phyloP scores from a whole-genome alignment of 768 basidiomycete species.

The Kwoniella dejecticola region DNA sequence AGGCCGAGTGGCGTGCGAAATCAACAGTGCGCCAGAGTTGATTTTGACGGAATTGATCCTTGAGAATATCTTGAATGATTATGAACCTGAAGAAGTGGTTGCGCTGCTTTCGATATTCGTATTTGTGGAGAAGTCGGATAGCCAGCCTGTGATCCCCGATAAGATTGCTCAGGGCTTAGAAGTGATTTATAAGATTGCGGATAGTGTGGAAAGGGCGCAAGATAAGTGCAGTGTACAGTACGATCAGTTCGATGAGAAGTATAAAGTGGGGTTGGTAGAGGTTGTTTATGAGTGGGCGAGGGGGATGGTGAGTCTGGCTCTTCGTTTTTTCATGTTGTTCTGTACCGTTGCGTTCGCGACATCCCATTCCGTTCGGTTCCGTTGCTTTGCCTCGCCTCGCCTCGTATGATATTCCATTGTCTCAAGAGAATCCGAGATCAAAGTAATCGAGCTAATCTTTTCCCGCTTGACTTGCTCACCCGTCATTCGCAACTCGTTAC shows the following conservation, averaged over 20 bases:
- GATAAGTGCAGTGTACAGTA: constrained; percentile 73
- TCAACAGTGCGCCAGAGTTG: constrained; percentile 97
- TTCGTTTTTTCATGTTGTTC: not conserved
- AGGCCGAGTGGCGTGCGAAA: constrained; percentile 98
- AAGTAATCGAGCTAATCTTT: too few relatives aligned
- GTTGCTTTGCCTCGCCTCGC: too few relatives aligned
- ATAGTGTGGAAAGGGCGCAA: constrained; percentile 77
- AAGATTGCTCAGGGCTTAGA: constrained; percentile 79
- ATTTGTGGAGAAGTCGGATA: constrained; percentile 96
- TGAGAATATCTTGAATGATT: constrained; percentile 86
- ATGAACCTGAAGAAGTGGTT: constrained; percentile 93
- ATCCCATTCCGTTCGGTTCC: too few relatives aligned
- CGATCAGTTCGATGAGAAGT: constrained; percentile 73
- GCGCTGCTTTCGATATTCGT: constrained; percentile 94
- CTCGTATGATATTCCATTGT: too few relatives aligned
- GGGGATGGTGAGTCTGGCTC: constrained; percentile 74
- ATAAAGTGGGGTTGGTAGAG: constrained; percentile 90
- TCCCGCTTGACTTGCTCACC: too few relatives aligned
- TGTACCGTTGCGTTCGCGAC: too few relatives aligned
- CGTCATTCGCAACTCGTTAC: too few relatives aligned
- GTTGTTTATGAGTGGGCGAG: constrained; percentile 99
- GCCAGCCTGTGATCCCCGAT: constrained; percentile 76
- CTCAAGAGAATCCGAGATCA: too few relatives aligned
- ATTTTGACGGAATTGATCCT: constrained; percentile 94
- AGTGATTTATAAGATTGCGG: constrained; percentile 73